Conservation (phyloP, 371 early-diverging fungal genomes). For the Parasitella parasitica region DNA sequence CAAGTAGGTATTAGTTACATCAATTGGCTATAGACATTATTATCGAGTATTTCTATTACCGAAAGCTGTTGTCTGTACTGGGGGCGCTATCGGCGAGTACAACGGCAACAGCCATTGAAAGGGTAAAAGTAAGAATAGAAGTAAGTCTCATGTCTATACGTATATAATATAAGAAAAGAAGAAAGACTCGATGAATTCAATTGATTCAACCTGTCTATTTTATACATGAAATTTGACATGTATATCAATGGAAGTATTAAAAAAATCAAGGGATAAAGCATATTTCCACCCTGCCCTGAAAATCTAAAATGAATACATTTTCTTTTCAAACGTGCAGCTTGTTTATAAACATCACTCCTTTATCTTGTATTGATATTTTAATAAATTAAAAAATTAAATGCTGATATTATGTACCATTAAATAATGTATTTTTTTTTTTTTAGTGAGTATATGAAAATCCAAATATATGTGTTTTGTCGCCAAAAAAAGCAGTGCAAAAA, state of each 20-base stretch:
- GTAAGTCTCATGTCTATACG: conserved; percentile 4
- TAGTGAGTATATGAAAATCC: not conserved
- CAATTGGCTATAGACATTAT: too few relatives aligned
- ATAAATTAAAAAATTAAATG: not conserved
- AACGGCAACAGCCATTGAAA: conserved; percentile 7
- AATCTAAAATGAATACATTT: not conserved
- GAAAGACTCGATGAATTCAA: not conserved
- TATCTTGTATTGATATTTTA: not conserved
- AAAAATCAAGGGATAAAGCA: not conserved
- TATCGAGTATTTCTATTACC: not conserved
- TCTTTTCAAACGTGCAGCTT: not conserved
- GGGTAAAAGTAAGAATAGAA: conserved; percentile 1
- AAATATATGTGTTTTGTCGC: not conserved
- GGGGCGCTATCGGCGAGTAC: not conserved
- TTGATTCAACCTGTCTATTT: not conserved
- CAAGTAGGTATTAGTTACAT: not conserved
- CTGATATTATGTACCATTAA: not conserved
- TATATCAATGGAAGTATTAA: conserved; percentile 2
- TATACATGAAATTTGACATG: conserved; percentile 1
- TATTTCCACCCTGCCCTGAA: not conserved
- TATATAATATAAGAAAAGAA: not conserved
- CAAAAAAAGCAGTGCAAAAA: not conserved
- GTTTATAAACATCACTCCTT: not conserved
- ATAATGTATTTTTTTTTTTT: too few relatives aligned
- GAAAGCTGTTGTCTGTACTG: not conserved